Conservation (phyloP, 2,329 filamentous ascomycete genomes). For the Cordyceps farinosa region DNA sequence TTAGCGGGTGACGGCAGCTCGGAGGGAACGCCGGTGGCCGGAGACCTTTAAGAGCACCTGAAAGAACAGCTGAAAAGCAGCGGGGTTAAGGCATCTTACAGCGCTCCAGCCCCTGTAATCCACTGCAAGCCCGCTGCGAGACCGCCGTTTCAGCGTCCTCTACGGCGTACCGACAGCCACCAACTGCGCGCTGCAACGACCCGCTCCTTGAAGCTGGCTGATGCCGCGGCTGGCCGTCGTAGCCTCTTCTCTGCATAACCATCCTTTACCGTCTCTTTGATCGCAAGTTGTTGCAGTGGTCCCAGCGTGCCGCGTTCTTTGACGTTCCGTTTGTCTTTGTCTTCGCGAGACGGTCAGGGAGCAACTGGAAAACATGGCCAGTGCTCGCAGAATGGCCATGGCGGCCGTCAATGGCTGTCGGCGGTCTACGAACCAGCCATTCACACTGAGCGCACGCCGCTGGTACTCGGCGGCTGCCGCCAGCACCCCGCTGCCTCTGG, state of each 20-base stretch:
- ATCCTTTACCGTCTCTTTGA: neutral
- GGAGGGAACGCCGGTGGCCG: slow-evolving; percentile 11
- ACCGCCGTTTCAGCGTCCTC: neutral
- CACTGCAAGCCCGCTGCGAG: neutral
- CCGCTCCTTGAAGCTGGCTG: slow-evolving; percentile 8
- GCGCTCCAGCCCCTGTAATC: neutral
- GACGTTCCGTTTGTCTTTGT: neutral
- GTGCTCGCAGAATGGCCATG: neutral
- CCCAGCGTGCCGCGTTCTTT: neutral
- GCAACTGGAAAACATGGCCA: slow-evolving; percentile 9
- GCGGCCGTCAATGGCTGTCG: slow-evolving; percentile 14
- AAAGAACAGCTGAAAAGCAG: neutral
- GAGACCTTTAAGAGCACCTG: neutral
- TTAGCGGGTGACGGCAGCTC: neutral
- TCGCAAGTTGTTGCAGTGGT: neutral
- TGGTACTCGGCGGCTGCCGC: slow-evolving; percentile 11
- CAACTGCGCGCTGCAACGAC: slow-evolving; percentile 3
- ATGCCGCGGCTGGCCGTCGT: slow-evolving; percentile 1
- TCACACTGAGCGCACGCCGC: slow-evolving; percentile 5
- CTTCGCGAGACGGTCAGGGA: neutral
- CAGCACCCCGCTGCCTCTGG: slow-evolving; percentile 57
- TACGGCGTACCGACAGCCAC: neutral
- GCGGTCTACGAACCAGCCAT: neutral
- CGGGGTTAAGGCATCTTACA: neutral
- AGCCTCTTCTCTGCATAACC: slow-evolving; percentile 1